Evolutionary conservation across 2,329 filamentous ascomycete species (phyloP).

Genomic region (Botryotinia narcissicola): DNA sequence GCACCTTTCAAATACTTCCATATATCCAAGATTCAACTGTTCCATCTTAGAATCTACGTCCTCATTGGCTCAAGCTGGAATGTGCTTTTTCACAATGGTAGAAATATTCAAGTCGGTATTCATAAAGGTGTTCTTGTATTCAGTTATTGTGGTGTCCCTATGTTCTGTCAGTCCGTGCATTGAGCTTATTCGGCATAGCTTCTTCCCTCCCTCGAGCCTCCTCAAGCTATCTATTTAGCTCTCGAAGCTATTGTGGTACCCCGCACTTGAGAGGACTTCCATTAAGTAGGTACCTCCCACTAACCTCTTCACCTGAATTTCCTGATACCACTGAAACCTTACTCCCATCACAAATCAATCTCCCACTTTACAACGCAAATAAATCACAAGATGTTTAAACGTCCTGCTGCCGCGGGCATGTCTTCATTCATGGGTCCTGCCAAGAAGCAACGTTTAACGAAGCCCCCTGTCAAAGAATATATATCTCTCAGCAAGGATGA

Average conservation of each 20-base stretch:
- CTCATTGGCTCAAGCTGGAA: not conserved
- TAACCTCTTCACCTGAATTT: not conserved
- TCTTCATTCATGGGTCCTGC: not conserved
- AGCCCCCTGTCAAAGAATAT: not conserved
- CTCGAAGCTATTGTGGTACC: not conserved
- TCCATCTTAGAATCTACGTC: too few relatives aligned
- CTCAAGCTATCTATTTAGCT: not conserved
- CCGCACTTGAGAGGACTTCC: not conserved
- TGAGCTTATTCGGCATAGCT: not conserved
- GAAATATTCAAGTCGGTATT: too few relatives aligned
- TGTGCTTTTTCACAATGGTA: not conserved
- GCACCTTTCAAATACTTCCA: not conserved
- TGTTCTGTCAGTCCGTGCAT: not conserved
- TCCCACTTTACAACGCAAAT: not conserved
- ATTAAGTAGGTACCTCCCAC: not conserved
- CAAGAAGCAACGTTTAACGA: not conserved
- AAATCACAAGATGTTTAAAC: not conserved
- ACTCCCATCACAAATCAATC: not conserved
- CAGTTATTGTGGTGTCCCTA: not conserved
- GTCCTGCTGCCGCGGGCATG: not conserved
- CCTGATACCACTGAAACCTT: not conserved
- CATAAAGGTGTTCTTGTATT: not conserved
- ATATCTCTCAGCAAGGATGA: not conserved
- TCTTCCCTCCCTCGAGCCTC: not conserved
- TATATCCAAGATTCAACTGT: not conserved